Evolutionary conservation across 2,329 filamentous ascomycete genomes (phyloP), one percentile per base, ranked within the genome.

Genomic region (Claviceps arundinis): DNA sequence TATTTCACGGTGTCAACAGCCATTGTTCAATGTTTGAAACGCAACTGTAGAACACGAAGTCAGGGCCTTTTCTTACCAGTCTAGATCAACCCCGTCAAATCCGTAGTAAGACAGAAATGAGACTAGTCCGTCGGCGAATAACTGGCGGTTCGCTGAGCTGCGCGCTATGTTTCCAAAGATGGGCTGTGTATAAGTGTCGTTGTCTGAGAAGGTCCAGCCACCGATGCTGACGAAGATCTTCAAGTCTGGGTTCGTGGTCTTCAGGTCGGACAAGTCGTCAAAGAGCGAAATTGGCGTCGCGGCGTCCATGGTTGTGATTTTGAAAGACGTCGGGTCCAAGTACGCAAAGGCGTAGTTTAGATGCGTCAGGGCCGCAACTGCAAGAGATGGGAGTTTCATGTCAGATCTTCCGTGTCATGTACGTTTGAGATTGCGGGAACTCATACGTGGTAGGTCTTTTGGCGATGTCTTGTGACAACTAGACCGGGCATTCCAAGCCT

Each of bases 51-150:
- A 19, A 42, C 6, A n/a, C 16, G 2, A 17, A 40, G 4, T 19
- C 4, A 22, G 11, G 3, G 17, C 19, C 22, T 43, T 11, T 24
- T 30, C 22, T 46, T 69, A 66, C 73, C 72, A 76, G 55, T 76
- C 69, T 5, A 51, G 3, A 24, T 51, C 49, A n/a, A 46, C 41
- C 1, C 49, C 49, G 54, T 71, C 68, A 49, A 76, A 73, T 2
- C 62, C 62, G 56, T 72, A 73, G 6, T 60, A 65, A 1, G 57
- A 37, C 58, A 76, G 62, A 56, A 76, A 75, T 1, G 52, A 47
- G 2, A 67, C 52, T 0, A 73, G 55, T 0, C 62, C 66, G 1
- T 59, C 53, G 51, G 70, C 63, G 55, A 76, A 76, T 0, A 55
- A 56, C 0, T 66, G 2, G 8, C 48, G 48, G 2, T 50, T 44